phyloP scores from a whole-genome alignment of 1,284 basidiomycete species.

The Paramarasmius palmivorus region DNA sequence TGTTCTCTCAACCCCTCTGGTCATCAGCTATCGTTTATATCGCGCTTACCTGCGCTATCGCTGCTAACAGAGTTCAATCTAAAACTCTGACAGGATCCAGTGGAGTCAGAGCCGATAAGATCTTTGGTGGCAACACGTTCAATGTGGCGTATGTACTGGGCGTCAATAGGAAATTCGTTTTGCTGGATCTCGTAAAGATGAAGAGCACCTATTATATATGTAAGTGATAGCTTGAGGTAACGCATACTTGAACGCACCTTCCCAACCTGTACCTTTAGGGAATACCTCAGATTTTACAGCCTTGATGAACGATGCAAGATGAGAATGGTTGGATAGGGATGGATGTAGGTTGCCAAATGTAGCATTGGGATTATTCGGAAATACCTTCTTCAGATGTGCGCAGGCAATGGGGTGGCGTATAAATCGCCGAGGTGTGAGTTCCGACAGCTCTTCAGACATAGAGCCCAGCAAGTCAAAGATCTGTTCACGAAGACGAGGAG shows the following conservation, averaged over 20 bases:
- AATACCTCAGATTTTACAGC: constrained; percentile 8
- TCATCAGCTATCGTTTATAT: no score
- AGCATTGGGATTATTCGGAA: constrained; percentile 12
- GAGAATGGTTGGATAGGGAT: constrained; percentile 21
- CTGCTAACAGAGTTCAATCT: no score
- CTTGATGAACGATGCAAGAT: constrained; percentile 20
- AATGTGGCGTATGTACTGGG: no score
- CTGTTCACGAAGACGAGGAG: constrained; percentile 6
- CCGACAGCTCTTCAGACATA: constrained; percentile 19
- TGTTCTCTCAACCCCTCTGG: no score
- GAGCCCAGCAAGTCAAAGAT: constrained; percentile 11
- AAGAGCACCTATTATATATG: constrained; percentile 1
- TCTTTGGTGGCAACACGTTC: no score
- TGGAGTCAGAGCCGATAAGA: no score
- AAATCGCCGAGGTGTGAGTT: constrained; percentile 23
- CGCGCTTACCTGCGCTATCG: no score
- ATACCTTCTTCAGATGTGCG: constrained; percentile 12
- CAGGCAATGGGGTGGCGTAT: constrained; percentile 19
- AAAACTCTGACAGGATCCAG: no score
- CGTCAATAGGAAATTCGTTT: no score
- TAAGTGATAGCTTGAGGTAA: neutral
- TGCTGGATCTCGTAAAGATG: constrained; percentile 7
- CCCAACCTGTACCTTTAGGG: constrained; percentile 17
- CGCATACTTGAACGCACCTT: constrained; percentile 4
- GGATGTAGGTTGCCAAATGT: constrained; percentile 21